Evolutionary conservation across 208 protist species (phyloP).

Genomic region (Wallacemonas sp.): DNA sequence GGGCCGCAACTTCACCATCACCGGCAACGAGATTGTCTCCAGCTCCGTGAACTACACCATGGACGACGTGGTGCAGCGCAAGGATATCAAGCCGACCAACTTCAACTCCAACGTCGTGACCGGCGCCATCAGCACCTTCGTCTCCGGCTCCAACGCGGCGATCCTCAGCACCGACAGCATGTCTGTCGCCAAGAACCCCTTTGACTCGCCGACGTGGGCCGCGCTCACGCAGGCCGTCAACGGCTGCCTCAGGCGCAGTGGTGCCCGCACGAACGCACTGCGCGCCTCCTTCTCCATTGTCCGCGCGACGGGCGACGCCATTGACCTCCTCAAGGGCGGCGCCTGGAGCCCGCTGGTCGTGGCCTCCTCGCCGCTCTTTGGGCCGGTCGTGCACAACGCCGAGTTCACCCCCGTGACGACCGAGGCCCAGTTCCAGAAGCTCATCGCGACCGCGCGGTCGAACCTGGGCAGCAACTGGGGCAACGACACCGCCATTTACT

Average conservation of each 20-base stretch:
- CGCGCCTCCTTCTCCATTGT: conserved; percentile 43
- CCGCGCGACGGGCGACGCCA: conserved; percentile 11
- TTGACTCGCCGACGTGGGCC: conserved; percentile 31
- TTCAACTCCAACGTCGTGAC: conserved; percentile 31
- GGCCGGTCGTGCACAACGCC: conserved; percentile 38
- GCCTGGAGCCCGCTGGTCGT: conserved; percentile 21
- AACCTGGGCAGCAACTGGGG: conserved; percentile 28
- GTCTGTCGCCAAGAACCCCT: conserved; percentile 21
- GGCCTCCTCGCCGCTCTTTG: conserved; percentile 54
- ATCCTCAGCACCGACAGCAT: conserved; percentile 39
- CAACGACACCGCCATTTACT: conserved; percentile 33
- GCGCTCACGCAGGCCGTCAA: conserved; percentile 28
- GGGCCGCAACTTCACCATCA: conserved; percentile 21
- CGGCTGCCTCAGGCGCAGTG: conserved; percentile 21
- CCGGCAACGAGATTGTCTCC: conserved; percentile 15
- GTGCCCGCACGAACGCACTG: conserved; percentile 35
- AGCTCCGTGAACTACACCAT: conserved; percentile 33
- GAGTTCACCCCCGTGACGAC: conserved; percentile 24
- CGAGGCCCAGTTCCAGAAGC: conserved; percentile 18
- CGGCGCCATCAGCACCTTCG: conserved; percentile 34
- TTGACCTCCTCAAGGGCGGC: conserved; percentile 30
- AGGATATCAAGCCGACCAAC: conserved; percentile 16
- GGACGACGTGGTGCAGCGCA: conserved; percentile 41
- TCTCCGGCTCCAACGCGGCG: conserved; percentile 56
- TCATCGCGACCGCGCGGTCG: conserved; percentile 25